These are phyloP conservation scores for Collybiopsis luxurians DNA, from an alignment of 768 basidiomycete species.

Conservation along the genomic window DNA sequence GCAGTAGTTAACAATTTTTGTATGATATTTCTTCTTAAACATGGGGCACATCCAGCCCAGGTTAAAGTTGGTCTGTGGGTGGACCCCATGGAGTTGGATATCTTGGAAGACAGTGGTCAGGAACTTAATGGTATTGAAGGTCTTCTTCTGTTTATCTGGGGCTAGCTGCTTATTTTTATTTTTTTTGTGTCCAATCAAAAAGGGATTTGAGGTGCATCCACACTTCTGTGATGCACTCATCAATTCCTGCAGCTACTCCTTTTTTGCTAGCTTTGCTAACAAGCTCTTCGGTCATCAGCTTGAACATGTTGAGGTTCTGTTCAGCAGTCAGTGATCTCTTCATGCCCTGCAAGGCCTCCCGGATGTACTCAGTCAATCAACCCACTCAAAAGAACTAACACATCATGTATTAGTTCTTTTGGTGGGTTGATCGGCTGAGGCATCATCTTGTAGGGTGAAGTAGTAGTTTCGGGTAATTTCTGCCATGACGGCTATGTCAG, in stretches of 20 bases:
- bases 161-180: background rate
- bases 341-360: background rate
- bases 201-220: too few relatives aligned
- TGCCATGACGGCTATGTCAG: too few relatives aligned
- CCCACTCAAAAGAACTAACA: too few relatives aligned
- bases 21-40: slow-evolving; percentile 13
- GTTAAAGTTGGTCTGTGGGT: background rate
- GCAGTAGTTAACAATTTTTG: slow-evolving; percentile 15
- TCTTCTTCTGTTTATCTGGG: background rate
- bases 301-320: too few relatives aligned
- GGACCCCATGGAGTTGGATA: slow-evolving; percentile 12
- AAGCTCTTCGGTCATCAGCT: too few relatives aligned
- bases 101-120: slow-evolving; percentile 9
- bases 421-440: background rate
- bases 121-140: background rate
- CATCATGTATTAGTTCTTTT: too few relatives aligned
- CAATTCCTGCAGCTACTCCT: too few relatives aligned
- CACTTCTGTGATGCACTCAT: too few relatives aligned
- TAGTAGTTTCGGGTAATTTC: too few relatives aligned
- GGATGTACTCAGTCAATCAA: too few relatives aligned
- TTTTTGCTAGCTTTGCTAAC: too few relatives aligned
- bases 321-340: background rate
- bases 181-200: background rate
- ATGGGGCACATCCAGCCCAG: slow-evolving; percentile 19
- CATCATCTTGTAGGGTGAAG: slow-evolving; percentile 5